phyloP scores from a whole-genome alignment of 2,329 filamentous ascomycete genomes.

The Eutypa lata region DNA sequence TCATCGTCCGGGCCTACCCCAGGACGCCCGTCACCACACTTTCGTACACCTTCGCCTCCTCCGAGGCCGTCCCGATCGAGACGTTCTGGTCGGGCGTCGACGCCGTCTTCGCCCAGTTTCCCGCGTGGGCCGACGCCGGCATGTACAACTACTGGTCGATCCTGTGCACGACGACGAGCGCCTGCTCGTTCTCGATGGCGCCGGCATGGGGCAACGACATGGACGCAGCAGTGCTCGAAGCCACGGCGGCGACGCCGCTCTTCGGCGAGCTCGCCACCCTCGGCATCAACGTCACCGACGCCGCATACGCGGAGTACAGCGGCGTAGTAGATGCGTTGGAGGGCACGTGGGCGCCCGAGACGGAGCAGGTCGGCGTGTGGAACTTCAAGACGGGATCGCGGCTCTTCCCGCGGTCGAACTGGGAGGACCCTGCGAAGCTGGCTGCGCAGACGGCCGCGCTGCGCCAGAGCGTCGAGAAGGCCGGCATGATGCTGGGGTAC shows the following conservation, averaged over 20 bases:
- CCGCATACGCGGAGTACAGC: constrained; percentile 10
- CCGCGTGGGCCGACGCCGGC: constrained; percentile 24
- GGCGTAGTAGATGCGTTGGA: constrained; percentile 12
- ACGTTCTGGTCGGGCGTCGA: constrained; percentile 30
- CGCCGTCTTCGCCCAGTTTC: constrained; percentile 29
- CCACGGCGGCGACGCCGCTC: constrained; percentile 8
- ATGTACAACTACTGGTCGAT: constrained; percentile 18
- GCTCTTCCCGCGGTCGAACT: constrained; percentile 19
- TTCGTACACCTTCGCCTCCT: constrained; percentile 24
- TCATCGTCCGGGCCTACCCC: constrained; percentile 32
- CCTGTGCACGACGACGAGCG: constrained; percentile 3
- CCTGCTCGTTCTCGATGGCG: constrained; percentile 14
- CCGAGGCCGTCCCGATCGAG: constrained; percentile 14
- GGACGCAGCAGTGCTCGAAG: constrained; percentile 4
- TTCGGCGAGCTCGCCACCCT: constrained; percentile 10
- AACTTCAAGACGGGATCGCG: constrained; percentile 16
- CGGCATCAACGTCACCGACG: constrained; percentile 9
- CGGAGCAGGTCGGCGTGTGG: constrained; percentile 13
- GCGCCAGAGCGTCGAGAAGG: constrained; percentile 9
- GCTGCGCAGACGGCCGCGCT: constrained; percentile 12
- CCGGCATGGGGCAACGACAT: constrained; percentile 17
- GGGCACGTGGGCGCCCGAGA: constrained; percentile 15
- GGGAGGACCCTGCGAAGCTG: constrained; percentile 12
- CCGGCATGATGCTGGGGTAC: constrained; percentile 17
- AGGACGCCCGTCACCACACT: constrained; percentile 31